phyloP scores from a whole-genome alignment of 108 stramenopile genomes.

The Aurantiochytrium sp. region DNA sequence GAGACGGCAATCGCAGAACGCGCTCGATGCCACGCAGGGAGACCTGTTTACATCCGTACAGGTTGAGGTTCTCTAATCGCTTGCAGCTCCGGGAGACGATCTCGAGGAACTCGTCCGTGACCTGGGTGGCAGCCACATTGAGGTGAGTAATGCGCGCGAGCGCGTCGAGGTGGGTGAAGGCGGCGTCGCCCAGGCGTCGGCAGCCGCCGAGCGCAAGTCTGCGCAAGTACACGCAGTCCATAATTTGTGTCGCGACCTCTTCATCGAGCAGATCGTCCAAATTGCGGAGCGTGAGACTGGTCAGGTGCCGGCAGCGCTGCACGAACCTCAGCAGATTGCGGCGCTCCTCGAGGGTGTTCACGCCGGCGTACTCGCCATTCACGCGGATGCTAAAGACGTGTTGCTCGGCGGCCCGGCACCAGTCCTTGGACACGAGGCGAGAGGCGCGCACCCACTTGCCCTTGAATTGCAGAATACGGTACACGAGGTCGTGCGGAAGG shows the following conservation, averaged over 20 bases:
- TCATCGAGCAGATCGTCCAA: constrained; percentile 1
- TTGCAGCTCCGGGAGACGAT: neutral
- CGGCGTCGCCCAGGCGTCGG: neutral
- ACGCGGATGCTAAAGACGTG: neutral
- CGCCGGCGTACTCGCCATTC: constrained; percentile 4
- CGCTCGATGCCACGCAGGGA: neutral
- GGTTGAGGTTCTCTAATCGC: neutral
- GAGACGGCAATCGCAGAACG: neutral
- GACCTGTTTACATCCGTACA: constrained; percentile 5
- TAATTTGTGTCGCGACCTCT: neutral
- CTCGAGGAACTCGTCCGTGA: neutral
- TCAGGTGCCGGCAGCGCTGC: neutral
- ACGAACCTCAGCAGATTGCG: neutral
- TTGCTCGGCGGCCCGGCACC: neutral
- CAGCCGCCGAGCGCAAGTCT: neutral
- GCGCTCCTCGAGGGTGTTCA: neutral
- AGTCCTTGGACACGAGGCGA: neutral
- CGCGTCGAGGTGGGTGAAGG: neutral
- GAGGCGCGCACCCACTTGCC: neutral
- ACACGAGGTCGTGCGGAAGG: neutral
- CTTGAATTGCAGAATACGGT: neutral
- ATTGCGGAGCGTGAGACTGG: neutral
- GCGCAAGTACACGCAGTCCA: neutral
- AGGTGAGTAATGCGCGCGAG: neutral
- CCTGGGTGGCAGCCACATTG: neutral